Conservation (phyloP, 2,329 filamentous ascomycete genomes). For the Coleophoma eucalyptorum region DNA sequence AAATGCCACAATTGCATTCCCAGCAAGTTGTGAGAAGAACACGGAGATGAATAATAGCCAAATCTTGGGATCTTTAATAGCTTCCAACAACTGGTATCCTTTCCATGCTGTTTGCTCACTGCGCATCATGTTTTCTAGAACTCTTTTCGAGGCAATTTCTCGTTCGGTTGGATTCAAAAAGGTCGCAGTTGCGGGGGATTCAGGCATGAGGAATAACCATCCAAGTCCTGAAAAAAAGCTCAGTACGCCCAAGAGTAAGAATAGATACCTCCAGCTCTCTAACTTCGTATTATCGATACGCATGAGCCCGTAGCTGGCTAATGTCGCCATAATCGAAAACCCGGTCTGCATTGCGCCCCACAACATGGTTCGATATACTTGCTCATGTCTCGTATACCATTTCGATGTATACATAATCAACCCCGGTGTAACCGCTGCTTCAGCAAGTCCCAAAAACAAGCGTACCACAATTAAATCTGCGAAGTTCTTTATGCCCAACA, state of each 20-base stretch:
- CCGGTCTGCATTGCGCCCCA: background rate
- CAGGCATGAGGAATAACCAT: background rate
- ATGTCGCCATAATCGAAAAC: background rate
- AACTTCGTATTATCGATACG: background rate
- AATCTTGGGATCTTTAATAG: background rate
- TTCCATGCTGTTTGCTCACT: background rate
- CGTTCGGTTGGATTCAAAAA: background rate
- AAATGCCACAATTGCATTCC: background rate
- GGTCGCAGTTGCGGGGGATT: background rate
- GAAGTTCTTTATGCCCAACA: background rate
- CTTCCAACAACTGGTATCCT: background rate
- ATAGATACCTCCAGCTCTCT: background rate
- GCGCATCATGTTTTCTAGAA: background rate
- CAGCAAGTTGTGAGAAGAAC: constrained; percentile 2
- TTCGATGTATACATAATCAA: background rate
- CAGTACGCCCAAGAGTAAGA: background rate
- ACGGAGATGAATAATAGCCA: constrained; percentile 1
- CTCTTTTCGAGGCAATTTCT: background rate
- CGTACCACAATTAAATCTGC: background rate
- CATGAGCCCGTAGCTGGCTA: background rate
- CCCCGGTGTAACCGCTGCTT: background rate
- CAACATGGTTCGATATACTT: background rate
- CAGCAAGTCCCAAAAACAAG: background rate
- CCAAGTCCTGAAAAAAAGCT: background rate
- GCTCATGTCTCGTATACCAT: background rate